Base-by-base conservation (phyloP, 495 filamentous ascomycete genomes). In the Penicillium steckii region DNA sequence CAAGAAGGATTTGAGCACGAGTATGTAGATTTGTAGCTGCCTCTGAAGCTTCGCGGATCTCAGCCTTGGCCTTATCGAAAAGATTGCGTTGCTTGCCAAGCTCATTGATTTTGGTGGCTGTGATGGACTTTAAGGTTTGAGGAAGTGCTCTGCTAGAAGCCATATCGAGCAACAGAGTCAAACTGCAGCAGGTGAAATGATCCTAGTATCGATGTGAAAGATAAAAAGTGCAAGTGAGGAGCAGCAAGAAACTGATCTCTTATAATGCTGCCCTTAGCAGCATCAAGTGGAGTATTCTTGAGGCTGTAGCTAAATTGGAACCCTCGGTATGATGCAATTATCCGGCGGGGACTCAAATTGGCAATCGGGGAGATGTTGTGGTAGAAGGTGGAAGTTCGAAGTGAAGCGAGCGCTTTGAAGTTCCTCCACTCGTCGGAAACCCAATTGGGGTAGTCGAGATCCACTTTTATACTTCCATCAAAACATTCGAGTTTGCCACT, bases 41-140 rank as follows among this genome's bases (percentile, higher is more conserved):
- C 3, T 51, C 48, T n/a, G 67, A 65, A 24, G 59, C 52, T n/a
- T 52, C 48, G 12, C 70, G 38, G 2, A 78, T 69, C 12, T 67
- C 64, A 4, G 59, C 43, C 50, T 67, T 71, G 45, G 53, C 70
- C 35, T 60, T 62, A 22, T 82, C 73, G 51, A 82, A 88, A 18
- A 77, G 58, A 2, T 56, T 58, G 22, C 80, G 80, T 53, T 85
- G 77, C 52, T 85, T 85, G 15, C 78, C 78, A 6, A 87, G 73
- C 50, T 85, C 83, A 17, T 66, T 72, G 44, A 87, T 77, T 59
- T 88, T 88, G 38, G 81, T 84, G 24, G 69, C 69, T 18, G 84
- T 88, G 67, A 88, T 86, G 8, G 81, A 80, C 53, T 81, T 78
- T 15, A 88, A 73, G 13, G 83, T 85, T 59, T 83, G 75, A 7